Conservation (phyloP, 2,329 filamentous ascomycete species). For the Pseudogymnoascus sp. region DNA sequence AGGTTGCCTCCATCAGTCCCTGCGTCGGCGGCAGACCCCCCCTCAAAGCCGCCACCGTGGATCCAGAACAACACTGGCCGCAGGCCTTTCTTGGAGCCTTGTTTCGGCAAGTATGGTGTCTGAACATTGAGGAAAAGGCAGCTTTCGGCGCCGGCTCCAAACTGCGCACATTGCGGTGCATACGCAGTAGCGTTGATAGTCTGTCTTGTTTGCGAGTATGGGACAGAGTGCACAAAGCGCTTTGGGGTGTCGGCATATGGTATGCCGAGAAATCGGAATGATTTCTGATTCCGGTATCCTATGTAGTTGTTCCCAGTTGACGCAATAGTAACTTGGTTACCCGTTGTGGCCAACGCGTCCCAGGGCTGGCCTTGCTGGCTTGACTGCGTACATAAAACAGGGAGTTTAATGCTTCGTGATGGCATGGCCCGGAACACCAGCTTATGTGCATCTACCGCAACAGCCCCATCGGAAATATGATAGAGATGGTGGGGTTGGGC, state of each 20-base stretch:
- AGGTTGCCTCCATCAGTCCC: conserved; percentile 23
- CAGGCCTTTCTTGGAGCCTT: conserved; percentile 15
- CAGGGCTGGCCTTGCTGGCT: conserved; percentile 27
- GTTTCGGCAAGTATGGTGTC: conserved; percentile 27
- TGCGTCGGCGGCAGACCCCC: conserved; percentile 20
- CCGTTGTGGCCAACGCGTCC: conserved; percentile 27
- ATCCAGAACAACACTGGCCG: conserved; percentile 30
- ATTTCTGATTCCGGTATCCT: conserved; percentile 46
- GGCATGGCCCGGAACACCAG: conserved; percentile 29
- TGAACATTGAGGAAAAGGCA: conserved; percentile 30
- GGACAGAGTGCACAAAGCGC: conserved; percentile 31
- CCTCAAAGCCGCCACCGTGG: conserved; percentile 28
- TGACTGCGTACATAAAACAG: conserved; percentile 44
- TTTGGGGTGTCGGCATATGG: conserved; percentile 20
- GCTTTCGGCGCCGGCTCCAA: conserved; percentile 27
- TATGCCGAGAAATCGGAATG: conserved; percentile 31
- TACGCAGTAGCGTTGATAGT: conserved; percentile 38
- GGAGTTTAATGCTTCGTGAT: conserved; percentile 27
- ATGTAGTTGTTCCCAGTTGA: conserved; percentile 38
- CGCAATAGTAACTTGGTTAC: conserved; percentile 33
- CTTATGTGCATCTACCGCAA: conserved; percentile 28
- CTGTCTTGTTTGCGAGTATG: conserved; percentile 37
- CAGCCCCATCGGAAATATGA: conserved; percentile 33
- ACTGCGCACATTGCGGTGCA: conserved; percentile 26
- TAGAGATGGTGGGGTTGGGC: conserved; percentile 31